Evolutionary conservation across 495 filamentous ascomycete genomes (phyloP), one percentile per base, ranked within the genome.

Genomic region (Eremomyces bilateralis): DNA sequence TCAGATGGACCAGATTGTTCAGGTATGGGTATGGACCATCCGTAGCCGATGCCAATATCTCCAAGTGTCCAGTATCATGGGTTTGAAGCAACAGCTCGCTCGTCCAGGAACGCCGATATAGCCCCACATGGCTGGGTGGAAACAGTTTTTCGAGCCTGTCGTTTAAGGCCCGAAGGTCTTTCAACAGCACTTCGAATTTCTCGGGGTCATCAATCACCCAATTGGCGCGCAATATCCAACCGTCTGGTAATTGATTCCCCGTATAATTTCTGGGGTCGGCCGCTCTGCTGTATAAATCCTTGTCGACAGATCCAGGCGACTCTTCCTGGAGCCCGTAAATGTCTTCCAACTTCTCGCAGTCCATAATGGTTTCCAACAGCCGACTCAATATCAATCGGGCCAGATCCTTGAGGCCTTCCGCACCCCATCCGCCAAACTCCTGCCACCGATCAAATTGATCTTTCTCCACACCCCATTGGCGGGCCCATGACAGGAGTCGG

Each of bases 151-250:
- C 50, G 3, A 57, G 41, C 8, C 53, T 44, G 46, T 57, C 53
- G 37, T 57, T 56, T 41, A 45, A 57, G 31, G 53, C 53, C 37
- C 48, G 49, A 2, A 57, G 43, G 33, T 56, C 53, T 18, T 41
- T 34, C 11, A 57, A 33, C 3, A 57, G 38, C n/a, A 37, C 38
- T 12, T 34, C 44, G 34, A 57, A 55, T 38, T 57, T 55, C n/a
- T 55, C 53, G 37, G 51, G 53, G 37, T 57, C 53, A 13, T 34
- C 41, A 15, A 57, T 49, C n/a, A 52, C 53, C 53, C 53, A 57
- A 32, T 40, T 45, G 8, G 53, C 50, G 19, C 48, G 42, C 20
- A 57, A 28, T 16, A 41, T 46, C 15, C 52, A 24, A n/a, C n/a
- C n/a, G n/a, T n/a, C n/a, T n/a, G n/a, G n/a, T n/a, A n/a, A n/a